A percentile compares a stretch with the other conserved stretches of the same genome.
These are phyloP conservation scores for Microthyrium microscopicum DNA, from an alignment of 2,329 filamentous ascomycete species.

Conservation along the genomic window DNA sequence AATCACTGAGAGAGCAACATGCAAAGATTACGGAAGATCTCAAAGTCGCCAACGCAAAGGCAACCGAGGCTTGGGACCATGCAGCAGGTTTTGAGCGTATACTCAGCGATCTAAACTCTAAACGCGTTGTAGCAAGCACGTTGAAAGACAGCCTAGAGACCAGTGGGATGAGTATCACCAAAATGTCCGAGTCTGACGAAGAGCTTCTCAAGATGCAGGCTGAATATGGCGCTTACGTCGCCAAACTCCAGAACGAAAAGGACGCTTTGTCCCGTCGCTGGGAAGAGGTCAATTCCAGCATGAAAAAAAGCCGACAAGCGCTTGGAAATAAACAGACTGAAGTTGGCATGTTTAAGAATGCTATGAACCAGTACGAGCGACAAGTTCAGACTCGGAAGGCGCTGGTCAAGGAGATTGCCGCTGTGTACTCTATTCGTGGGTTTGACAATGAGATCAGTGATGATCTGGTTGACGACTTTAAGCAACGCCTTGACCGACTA, in stretches of 20 bases:
- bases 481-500: conserved; percentile 58
- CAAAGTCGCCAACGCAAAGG: conserved; percentile 26
- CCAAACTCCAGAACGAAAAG: conserved; percentile 46
- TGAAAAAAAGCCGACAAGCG: conserved; percentile 27
- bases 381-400: conserved; percentile 55
- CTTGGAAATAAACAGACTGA: conserved; percentile 37
- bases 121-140: conserved; percentile 55
- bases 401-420: conserved; percentile 63
- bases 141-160: conserved; percentile 55
- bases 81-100: conserved; percentile 60
- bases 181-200: conserved; percentile 63
- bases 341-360: conserved; percentile 64
- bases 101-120: conserved; percentile 58
- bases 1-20: conserved; percentile 22
- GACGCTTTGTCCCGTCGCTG: conserved; percentile 48
- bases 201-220: conserved; percentile 55
- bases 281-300: conserved; percentile 38
- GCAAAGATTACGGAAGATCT: conserved; percentile 18
- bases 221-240: conserved; percentile 62
- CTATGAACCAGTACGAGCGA: conserved; percentile 73
- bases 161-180: conserved; percentile 54
- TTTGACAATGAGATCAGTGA: conserved; percentile 63
- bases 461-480: conserved; percentile 56
- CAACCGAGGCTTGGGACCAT: conserved; percentile 52
- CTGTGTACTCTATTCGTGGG: conserved; percentile 62